phyloP scores from a whole-genome alignment of 2,329 filamentous ascomycete species.

The Didymella segeticola region DNA sequence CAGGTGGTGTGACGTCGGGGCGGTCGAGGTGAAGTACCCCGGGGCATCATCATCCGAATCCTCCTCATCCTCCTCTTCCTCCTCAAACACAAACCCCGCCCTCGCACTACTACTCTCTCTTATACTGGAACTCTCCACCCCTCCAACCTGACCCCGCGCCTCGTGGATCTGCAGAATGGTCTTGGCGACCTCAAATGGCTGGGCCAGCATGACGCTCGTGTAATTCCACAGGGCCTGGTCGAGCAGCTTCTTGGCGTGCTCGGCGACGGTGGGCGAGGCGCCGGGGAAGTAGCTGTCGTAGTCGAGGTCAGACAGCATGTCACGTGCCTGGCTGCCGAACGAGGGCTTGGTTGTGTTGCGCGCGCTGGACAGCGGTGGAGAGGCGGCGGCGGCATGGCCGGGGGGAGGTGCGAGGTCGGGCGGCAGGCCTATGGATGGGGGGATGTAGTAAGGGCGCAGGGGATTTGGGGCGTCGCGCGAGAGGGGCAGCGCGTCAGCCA shows the following conservation, averaged over 20 bases:
- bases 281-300: constrained; percentile 87
- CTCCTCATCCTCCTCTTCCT: constrained; percentile 77
- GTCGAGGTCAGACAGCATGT: constrained; percentile 88
- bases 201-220: constrained; percentile 83
- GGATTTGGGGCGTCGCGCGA: constrained; percentile 64
- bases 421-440: constrained; percentile 69
- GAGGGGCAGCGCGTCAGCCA: constrained; percentile 47
- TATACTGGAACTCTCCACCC: too few species aligned
- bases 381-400: constrained; percentile 4
- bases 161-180: constrained; percentile 82
- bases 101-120: too few species aligned
- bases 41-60: constrained; percentile 75
- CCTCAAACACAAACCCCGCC: constrained; percentile 62
- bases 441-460: constrained; percentile 74
- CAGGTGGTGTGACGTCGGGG: constrained; percentile 57
- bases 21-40: constrained; percentile 80
- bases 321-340: constrained; percentile 72
- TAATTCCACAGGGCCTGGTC: constrained; percentile 94
- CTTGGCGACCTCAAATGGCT: constrained; percentile 98
- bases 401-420: constrained; percentile 49
- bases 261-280: constrained; percentile 70
- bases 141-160: constrained; percentile 44
- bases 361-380: constrained; percentile 43
- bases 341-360: constrained; percentile 53
- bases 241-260: constrained; percentile 76